Conservation (phyloP, 345 rosid species). For the Clarkia xantiana region DNA sequence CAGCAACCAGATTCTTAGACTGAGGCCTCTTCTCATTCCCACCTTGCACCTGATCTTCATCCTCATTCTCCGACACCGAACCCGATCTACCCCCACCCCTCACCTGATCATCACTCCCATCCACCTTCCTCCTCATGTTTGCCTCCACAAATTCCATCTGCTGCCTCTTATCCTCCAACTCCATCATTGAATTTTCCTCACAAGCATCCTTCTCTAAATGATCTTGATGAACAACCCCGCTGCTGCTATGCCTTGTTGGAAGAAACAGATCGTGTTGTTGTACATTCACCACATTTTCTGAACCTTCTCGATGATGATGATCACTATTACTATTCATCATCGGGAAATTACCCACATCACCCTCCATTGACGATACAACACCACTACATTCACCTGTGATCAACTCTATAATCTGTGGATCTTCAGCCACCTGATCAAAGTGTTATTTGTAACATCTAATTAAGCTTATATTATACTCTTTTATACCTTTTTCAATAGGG, state of each 20-base stretch:
- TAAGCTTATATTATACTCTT: no score
- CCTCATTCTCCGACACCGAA: conserved; percentile 44
- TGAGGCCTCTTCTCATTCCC: conserved; percentile 39
- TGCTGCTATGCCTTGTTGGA: conserved; percentile 7
- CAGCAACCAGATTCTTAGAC: conserved; percentile 77
- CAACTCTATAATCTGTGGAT: conserved; percentile 49
- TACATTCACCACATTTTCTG: no score
- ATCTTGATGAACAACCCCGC: not conserved
- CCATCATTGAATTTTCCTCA: conserved; percentile 10
- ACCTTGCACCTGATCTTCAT: conserved; percentile 53
- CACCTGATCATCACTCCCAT: conserved; percentile 23
- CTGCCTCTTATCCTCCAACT: conserved; percentile 4
- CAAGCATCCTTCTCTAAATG: not conserved
- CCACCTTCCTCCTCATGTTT: conserved; percentile 14
- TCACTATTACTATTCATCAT: not conserved
- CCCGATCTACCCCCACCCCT: conserved; percentile 44
- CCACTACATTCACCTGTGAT: conserved; percentile 37
- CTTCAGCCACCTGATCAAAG: conserved; percentile 48
- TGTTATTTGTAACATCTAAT: no score
- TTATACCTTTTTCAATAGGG: no score
- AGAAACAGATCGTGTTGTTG: not conserved
- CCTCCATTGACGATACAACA: conserved; percentile 25
- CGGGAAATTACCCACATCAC: conserved; percentile 17
- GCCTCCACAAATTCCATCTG: conserved; percentile 27
- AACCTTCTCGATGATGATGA: no score